Conservation (phyloP, 495 filamentous ascomycete genomes). For the Talaromyces borbonicus region DNA sequence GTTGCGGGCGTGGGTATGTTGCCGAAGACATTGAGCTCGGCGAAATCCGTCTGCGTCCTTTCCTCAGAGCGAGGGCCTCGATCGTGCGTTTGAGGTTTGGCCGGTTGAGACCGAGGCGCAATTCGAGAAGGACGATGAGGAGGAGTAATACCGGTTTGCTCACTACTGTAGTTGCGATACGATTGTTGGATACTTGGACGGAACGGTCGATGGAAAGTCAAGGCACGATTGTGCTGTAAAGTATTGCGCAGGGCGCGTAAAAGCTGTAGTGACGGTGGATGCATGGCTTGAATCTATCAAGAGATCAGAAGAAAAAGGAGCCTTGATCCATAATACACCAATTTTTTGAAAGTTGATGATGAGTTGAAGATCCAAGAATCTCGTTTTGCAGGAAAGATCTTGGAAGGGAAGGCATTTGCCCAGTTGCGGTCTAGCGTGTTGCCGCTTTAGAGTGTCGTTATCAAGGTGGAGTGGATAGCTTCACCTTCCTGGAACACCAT, state of each 20-base stretch:
- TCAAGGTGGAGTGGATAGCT: no score
- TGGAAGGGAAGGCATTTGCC: background rate
- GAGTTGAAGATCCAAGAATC: no score
- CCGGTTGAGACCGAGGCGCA: slow-evolving; percentile 29
- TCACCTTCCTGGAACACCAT: no score
- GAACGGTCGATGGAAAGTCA: background rate
- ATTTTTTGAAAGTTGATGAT: no score
- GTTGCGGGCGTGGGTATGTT: slow-evolving; percentile 67
- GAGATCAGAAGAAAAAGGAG: no score
- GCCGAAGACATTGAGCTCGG: slow-evolving; percentile 66
- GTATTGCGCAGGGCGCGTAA: slow-evolving; percentile 34
- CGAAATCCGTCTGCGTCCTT: slow-evolving; percentile 67
- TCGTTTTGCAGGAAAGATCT: background rate
- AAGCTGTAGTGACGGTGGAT: slow-evolving; percentile 34
- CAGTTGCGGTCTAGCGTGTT: background rate
- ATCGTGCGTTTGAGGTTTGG: slow-evolving; percentile 37
- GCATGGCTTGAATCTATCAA: slow-evolving; percentile 22
- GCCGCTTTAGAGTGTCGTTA: background rate
- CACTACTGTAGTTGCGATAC: slow-evolving; percentile 23
- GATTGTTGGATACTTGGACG: background rate
- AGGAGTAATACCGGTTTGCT: background rate
- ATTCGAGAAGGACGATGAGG: slow-evolving; percentile 22
- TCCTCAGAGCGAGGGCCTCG: slow-evolving; percentile 50
- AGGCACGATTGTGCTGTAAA: slow-evolving; percentile 10
- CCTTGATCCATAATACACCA: no score